These are phyloP conservation scores for Globisporangium cystogenes DNA, from an alignment of 352 stramenopile species.

Conservation along the genomic window DNA sequence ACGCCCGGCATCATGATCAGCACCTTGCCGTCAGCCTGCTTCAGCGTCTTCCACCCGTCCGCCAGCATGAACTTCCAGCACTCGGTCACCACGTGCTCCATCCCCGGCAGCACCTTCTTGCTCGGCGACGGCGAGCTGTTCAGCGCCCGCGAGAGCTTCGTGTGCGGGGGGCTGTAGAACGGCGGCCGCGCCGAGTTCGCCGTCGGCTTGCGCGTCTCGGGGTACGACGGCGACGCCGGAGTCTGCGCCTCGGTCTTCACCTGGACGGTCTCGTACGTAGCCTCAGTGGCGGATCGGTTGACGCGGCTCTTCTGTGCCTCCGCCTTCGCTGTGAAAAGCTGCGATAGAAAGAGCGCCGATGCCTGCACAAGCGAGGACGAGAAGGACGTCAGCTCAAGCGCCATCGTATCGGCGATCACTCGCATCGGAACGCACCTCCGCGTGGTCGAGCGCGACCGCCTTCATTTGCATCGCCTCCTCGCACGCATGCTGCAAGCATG, in stretches of 20 bases:
- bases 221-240: conserved; percentile 2
- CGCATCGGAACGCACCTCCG: conserved; percentile 6
- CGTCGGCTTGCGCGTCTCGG: not conserved
- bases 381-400: not conserved
- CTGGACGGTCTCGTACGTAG: not conserved
- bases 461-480: conserved; percentile 34
- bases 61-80: conserved; percentile 62
- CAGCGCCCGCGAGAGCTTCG: conserved; percentile 10
- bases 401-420: not conserved
- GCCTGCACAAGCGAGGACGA: conserved; percentile 4
- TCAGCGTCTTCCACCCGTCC: conserved; percentile 55
- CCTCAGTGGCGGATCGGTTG: not conserved
- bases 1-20: conserved; percentile 69
- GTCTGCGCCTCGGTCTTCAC: conserved; percentile 5
- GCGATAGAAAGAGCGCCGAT: conserved; percentile 14
- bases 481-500: conserved; percentile 44
- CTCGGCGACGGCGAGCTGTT: conserved; percentile 12
- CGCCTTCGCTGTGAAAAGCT: conserved; percentile 12
- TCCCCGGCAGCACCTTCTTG: conserved; percentile 14
- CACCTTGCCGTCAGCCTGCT: conserved; percentile 35
- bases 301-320: not conserved
- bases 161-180: conserved; percentile 13
- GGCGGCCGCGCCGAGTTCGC: conserved; percentile 5
- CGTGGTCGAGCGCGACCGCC: conserved; percentile 20
- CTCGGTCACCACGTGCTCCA: conserved; percentile 24